phyloP scores from a whole-genome alignment of 306 rosid species.

The Prunus mongolica region DNA sequence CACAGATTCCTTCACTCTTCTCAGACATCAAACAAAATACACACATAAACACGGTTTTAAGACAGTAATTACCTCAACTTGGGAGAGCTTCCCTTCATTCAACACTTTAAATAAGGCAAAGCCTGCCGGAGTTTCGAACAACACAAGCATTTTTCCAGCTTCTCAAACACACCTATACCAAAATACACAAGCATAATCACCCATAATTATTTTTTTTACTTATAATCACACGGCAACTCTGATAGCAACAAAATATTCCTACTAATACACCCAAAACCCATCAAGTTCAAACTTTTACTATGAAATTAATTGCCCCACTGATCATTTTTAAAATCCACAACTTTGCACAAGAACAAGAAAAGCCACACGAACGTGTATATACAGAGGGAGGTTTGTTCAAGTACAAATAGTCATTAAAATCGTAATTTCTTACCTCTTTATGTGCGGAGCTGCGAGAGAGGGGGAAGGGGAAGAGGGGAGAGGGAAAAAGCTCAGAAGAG shows the following conservation, averaged over 20 bases:
- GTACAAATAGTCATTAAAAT: background rate
- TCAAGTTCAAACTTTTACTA: background rate
- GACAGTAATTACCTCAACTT: slow-evolving; percentile 56
- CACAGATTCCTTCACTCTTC: background rate
- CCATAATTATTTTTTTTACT: background rate
- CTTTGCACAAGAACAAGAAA: background rate
- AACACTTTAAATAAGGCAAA: slow-evolving; percentile 76
- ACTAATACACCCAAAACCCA: background rate
- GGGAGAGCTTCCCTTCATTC: slow-evolving; percentile 72
- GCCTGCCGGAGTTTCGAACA: slow-evolving; percentile 79
- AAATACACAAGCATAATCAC: background rate
- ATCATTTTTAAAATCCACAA: background rate
- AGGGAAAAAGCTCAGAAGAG: background rate
- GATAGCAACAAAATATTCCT: background rate
- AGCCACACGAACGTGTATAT: background rate
- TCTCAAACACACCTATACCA: slow-evolving; percentile 30
- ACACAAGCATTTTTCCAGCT: slow-evolving; percentile 52
- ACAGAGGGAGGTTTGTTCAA: background rate
- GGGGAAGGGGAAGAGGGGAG: background rate
- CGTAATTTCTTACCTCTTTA: slow-evolving; percentile 2
- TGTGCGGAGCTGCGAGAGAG: background rate
- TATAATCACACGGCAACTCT: background rate
- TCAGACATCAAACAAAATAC: background rate
- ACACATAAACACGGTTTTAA: background rate
- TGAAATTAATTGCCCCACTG: background rate